A percentile compares a stretch with the other conserved stretches of the same genome.
Evolutionary conservation across 169 alveolate genomes (phyloP).

Genomic region (Eimeria praecox): DNA sequence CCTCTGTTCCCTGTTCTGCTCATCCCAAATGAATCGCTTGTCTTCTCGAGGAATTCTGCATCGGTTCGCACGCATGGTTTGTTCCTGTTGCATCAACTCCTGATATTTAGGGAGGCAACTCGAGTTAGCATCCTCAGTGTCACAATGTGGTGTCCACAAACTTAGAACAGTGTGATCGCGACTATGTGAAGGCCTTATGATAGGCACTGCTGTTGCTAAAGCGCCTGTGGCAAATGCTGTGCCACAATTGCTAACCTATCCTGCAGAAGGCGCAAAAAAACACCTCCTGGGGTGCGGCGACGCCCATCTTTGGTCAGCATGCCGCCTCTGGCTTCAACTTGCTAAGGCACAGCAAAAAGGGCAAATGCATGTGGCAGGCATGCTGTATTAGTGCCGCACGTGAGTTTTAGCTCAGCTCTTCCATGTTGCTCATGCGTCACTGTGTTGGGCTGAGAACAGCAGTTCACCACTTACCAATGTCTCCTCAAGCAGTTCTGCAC

Average conservation of each 20-base stretch:
- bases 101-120: background rate
- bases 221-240: background rate
- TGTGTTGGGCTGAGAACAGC: background rate
- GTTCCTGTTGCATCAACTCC: background rate
- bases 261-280: conserved; percentile 75
- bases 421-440: background rate
- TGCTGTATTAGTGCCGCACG: background rate
- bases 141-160: background rate
- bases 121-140: background rate
- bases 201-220: background rate
- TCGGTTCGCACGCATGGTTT: background rate
- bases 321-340: conserved; percentile 52
- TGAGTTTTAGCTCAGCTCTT: background rate
- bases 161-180: background rate
- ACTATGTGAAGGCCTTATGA: background rate
- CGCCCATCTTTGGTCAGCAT: conserved; percentile 78
- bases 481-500: conserved; percentile 67
- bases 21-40: conserved; percentile 84
- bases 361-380: background rate
- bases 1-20: conserved; percentile 81
- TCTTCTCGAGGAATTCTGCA: conserved; percentile 82
- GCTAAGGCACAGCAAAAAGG: background rate
- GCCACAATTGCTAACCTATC: conserved; percentile 35
- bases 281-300: conserved; percentile 80
- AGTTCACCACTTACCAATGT: conserved; percentile 63